Conservation (phyloP, 306 rosid genomes). For the Vigna radiata region DNA sequence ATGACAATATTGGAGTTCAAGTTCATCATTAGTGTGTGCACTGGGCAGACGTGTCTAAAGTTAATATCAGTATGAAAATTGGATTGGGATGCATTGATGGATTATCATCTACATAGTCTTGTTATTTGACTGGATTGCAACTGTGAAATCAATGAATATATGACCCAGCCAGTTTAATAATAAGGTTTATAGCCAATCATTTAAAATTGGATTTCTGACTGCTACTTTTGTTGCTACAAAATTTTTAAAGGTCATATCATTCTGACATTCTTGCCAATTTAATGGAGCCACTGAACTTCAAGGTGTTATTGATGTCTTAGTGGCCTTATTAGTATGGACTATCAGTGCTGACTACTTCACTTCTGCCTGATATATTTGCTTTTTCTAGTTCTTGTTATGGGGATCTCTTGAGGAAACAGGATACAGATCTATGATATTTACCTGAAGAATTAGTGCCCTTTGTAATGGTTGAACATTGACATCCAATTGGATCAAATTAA, state of each 20-base stretch:
- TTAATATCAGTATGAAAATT: too few relatives aligned
- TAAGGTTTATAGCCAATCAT: not conserved
- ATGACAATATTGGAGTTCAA: not conserved
- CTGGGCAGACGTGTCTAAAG: too few relatives aligned
- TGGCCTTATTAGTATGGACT: slow-evolving; percentile 10
- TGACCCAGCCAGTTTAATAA: too few relatives aligned
- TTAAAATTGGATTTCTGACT: not conserved
- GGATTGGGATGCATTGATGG: too few relatives aligned
- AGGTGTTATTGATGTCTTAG: not conserved
- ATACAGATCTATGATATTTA: slow-evolving; percentile 10
- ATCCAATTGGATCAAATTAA: not conserved
- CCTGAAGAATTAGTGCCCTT: not conserved
- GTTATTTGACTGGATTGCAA: slow-evolving; percentile 6
- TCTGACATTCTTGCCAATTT: not conserved
- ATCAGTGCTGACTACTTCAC: not conserved
- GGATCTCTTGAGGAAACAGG: slow-evolving; percentile 18
- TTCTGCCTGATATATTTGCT: slow-evolving; percentile 17
- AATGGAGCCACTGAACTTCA: not conserved
- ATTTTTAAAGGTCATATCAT: not conserved
- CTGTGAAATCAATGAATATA: slow-evolving; percentile 13
- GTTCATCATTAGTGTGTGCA: not conserved
- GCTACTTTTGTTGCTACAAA: not conserved
- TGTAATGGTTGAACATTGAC: slow-evolving; percentile 22
- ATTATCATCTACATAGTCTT: not conserved
- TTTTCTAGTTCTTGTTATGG: slow-evolving; percentile 15